Base-by-base conservation (phyloP, 2,329 filamentous ascomycete species). In the Calonectria pauciramosa region DNA sequence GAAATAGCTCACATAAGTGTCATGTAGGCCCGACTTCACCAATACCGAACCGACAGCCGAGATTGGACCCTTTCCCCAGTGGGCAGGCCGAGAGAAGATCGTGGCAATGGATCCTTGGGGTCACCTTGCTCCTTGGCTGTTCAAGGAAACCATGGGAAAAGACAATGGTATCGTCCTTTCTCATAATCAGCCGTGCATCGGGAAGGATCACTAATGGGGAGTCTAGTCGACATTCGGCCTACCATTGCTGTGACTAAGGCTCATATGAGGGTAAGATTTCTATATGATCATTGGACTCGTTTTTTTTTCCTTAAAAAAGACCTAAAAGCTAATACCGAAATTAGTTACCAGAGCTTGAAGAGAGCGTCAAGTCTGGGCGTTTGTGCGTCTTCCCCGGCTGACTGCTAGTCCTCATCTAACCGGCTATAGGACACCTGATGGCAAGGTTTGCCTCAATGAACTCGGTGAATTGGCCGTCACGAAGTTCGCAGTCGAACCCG, bases 51-150 rank as follows among this genome's bases (percentile, higher is more conserved):
- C 97, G 16, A 96, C 96, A n/a, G 95, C 92, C 28, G 91, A 93
- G 68, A 95, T 99, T 82, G 96, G 96, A 0, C 96, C 95, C 10
- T 98, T 98, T 80, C 93, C 95, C 10, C 92, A 97, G 86, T 99
- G 96, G 96, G 91, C 91, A 32, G 95, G 98, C 83, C 91, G 91
- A 81, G 95, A 95, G 85, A 99, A 98, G 88, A 99, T 99, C 76
- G 96, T 99, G 18, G 95, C 96, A 23, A 98, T 99, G 95, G 97
- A 99, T 83, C 96, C 96, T 0, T 95, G 94, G 84, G 96, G 97
- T 9, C 97, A 99, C 86, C 88, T 98, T 74, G 91, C 94, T 11
- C 95, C 95, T 11, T 96, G 94, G 93, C 86, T 97, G 3, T 98
- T 94, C 87, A 94, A 94, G 77, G 92, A 96, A 76, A 90, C 91